Evolutionary conservation across 371 early-diverging fungal genomes (phyloP), one percentile per base, ranked within the genome.

Genomic region (Actinomortierella wolfii): DNA sequence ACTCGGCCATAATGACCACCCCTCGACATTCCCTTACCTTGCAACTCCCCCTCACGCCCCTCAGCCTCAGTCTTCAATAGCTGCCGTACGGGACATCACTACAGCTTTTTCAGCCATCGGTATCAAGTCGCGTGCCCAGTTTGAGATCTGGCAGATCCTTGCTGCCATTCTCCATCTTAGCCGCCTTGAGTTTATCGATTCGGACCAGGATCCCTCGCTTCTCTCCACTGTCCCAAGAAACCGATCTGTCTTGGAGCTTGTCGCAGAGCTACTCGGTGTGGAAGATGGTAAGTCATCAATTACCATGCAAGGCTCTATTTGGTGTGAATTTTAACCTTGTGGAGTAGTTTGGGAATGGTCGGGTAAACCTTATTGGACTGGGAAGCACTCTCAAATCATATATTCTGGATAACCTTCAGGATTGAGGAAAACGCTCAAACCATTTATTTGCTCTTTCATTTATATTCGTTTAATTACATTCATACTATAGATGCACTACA

Each of bases 181-280:
- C 26, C 87, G 88, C 51, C 66, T 87, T 29, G 83, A 90, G 48
- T 93, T 93, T 70, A 81, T 82, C 7, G 85, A 79, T 29, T 75
- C 74, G 48, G 56, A 81, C 34, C 81, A 86, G 43, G 81, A 80
- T 43, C 70, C 79, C 0, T 76, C 87, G 0, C 44, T 58, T 3
- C 79, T 82, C 51, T 66, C 68, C 23, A 68, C 76, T 24, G 68
- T 80, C 20, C 83, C 83, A 14, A 84, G 82, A 59, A 90, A 92
- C 56, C 80, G 80, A 51, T 89, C 89, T 23, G 80, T 79, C n/a
- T 75, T 95, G 48, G 86, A 87, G 4, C 76, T 89, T 18, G 89
- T 92, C 0, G 92, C 97, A 0, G 85, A 84, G 51, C 81, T 94
- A 2, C 79, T 97, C 18, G 96, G 94, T 25, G 88, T 97, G 6